Evolutionary conservation across 495 filamentous ascomycete genomes (phyloP).

Genomic region (Eremomyces bilateralis): DNA sequence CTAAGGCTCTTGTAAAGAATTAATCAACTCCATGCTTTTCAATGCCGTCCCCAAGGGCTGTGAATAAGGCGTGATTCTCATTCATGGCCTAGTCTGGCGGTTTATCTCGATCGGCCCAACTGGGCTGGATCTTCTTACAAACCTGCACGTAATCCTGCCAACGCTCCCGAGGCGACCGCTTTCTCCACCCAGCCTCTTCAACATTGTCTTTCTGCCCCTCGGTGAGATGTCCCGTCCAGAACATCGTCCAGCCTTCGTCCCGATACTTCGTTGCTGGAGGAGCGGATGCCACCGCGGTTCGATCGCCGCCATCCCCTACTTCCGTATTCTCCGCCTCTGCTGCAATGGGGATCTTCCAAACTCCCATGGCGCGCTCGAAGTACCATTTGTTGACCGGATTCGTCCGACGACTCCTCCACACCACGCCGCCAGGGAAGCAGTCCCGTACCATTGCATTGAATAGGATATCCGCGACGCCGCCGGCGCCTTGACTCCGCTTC

Average conservation of each 20-base stretch:
- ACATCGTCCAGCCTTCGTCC: slow-evolving; percentile 79
- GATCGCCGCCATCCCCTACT: too few species aligned
- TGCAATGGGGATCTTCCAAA: slow-evolving; percentile 61
- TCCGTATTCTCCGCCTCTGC: too few species aligned
- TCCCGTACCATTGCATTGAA: slow-evolving; percentile 87
- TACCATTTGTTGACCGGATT: slow-evolving; percentile 34
- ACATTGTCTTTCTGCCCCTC: slow-evolving; percentile 13
- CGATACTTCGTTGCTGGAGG: too few species aligned
- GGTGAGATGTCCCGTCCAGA: slow-evolving; percentile 51
- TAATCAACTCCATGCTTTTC: too few species aligned
- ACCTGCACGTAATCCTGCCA: slow-evolving; percentile 69
- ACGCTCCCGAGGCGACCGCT: too few species aligned
- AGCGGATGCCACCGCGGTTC: too few species aligned
- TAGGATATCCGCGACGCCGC: slow-evolving; percentile 83
- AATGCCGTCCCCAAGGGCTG: too few species aligned
- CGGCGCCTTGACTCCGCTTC: slow-evolving; percentile 67
- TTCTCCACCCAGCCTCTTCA: slow-evolving; percentile 7
- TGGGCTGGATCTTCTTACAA: slow-evolving; percentile 57
- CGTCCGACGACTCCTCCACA: slow-evolving; percentile 19
- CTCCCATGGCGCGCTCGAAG: slow-evolving; percentile 70
- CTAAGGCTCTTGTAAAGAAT: too few species aligned
- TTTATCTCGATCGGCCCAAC: slow-evolving; percentile 75
- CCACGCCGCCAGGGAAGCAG: slow-evolving; percentile 44
- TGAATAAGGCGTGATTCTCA: too few species aligned
- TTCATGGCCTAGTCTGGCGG: too few species aligned